phyloP scores from a whole-genome alignment of 2,329 filamentous ascomycete species.

The Claviceps maximensis region DNA sequence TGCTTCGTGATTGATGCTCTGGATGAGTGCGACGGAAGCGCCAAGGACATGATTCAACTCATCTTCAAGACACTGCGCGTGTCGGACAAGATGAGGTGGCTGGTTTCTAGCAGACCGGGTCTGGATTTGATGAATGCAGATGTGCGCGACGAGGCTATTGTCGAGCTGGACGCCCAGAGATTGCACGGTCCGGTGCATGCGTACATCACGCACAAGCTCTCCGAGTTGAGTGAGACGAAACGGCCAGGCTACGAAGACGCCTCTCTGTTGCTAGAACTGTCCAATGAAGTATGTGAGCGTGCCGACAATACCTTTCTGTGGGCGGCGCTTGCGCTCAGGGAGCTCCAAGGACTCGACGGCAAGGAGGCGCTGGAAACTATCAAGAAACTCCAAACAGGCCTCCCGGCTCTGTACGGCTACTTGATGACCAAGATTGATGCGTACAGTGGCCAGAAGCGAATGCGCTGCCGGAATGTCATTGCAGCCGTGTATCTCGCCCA shows the following conservation, averaged over 20 bases:
- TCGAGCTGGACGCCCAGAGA: constrained; percentile 25
- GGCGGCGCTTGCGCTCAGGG: constrained; percentile 7
- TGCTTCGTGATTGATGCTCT: constrained; percentile 34
- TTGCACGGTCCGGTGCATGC: constrained; percentile 21
- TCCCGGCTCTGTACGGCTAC: constrained; percentile 3
- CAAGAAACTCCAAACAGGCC: constrained; percentile 4
- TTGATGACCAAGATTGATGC: constrained; percentile 4
- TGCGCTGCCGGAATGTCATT: constrained; percentile 5
- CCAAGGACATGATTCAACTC: constrained; percentile 22
- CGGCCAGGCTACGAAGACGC: constrained; percentile 2
- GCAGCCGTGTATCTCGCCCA: constrained; percentile 14
- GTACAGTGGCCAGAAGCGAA: not conserved
- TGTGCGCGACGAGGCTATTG: constrained; percentile 20
- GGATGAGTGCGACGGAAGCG: constrained; percentile 28
- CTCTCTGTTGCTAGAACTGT: constrained; percentile 2
- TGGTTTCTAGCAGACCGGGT: constrained; percentile 26
- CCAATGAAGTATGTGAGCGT: constrained; percentile 6
- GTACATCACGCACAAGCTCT: constrained; percentile 25
- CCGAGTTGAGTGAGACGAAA: not conserved
- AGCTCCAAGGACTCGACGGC: constrained; percentile 5
- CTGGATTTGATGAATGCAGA: constrained; percentile 14
- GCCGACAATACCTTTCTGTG: constrained; percentile 11
- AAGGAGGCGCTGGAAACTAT: constrained; percentile 4
- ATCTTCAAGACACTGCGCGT: constrained; percentile 17
- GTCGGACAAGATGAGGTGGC: constrained; percentile 22